phyloP scores from a whole-genome alignment of 2,329 filamentous ascomycete species.

The Fusarium transvaalense region DNA sequence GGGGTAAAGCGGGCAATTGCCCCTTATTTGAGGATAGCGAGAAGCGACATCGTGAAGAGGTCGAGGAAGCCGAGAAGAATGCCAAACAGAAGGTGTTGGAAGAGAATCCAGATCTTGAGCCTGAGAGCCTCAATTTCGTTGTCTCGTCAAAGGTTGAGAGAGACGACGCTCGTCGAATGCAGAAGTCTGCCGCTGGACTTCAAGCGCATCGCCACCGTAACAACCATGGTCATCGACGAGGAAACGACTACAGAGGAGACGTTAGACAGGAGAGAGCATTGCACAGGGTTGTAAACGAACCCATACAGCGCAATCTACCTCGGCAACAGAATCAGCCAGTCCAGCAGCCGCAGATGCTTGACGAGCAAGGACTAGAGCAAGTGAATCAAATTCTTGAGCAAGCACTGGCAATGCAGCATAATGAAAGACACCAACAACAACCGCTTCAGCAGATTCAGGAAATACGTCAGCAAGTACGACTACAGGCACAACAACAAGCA shows the following conservation, averaged over 20 bases:
- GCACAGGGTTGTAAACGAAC: background rate
- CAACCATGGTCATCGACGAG: too few species aligned
- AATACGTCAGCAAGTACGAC: too few species aligned
- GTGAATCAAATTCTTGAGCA: background rate
- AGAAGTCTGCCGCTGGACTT: background rate
- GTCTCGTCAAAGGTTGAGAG: slow-evolving; percentile 66
- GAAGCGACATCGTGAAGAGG: slow-evolving; percentile 72
- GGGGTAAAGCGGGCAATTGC: slow-evolving; percentile 68
- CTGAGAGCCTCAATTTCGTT: slow-evolving; percentile 69
- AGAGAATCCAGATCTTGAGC: slow-evolving; percentile 71
- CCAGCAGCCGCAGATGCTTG: background rate
- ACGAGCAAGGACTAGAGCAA: background rate
- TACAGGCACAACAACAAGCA: too few species aligned
- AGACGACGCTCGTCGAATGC: slow-evolving; percentile 54
- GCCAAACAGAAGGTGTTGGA: slow-evolving; percentile 67
- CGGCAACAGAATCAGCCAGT: background rate
- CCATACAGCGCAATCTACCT: background rate
- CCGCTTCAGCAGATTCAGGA: background rate
- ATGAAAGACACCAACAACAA: background rate
- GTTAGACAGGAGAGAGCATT: background rate
- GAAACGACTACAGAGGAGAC: background rate
- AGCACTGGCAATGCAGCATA: background rate
- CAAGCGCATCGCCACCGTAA: background rate
- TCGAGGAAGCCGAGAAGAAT: slow-evolving; percentile 70
- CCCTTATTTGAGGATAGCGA: slow-evolving; percentile 75